Conservation (phyloP, 768 basidiomycete genomes). For the Lentinula guzmanii region DNA sequence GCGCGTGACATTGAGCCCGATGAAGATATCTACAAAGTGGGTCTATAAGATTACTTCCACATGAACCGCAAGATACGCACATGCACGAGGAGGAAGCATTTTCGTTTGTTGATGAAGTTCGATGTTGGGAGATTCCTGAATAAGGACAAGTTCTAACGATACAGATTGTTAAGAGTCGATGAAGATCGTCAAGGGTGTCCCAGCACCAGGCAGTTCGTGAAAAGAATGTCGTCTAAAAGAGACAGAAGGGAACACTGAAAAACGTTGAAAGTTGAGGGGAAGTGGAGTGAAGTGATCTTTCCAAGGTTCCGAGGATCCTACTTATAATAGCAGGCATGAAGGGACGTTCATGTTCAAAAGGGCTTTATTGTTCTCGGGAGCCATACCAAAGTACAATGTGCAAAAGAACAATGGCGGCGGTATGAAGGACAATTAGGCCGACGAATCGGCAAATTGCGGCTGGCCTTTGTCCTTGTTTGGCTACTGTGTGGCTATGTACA, state of each 20-base stretch:
- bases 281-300: neutral
- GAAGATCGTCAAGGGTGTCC: conserved; percentile 6
- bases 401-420: conserved; percentile 2
- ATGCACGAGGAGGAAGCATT: conserved; percentile 42
- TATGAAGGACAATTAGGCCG: neutral
- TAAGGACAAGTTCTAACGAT: neutral
- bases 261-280: neutral
- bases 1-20: conserved; percentile 75
- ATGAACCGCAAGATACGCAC: conserved; percentile 24
- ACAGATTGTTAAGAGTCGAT: neutral
- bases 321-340: neutral
- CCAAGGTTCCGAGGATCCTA: neutral
- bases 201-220: conserved; percentile 8
- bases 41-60: neutral
- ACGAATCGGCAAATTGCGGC: neutral
- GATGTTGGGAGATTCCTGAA: neutral
- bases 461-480: neutral
- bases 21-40: conserved; percentile 46
- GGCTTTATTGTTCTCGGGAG: neutral
- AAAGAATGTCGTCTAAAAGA: neutral
- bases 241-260: neutral
- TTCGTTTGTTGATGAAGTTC: conserved; percentile 3
- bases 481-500: neutral
- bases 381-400: neutral
- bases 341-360: neutral